These are phyloP conservation scores for Syzygium jambos DNA, from an alignment of 345 rosid species.

Conservation along the genomic window DNA sequence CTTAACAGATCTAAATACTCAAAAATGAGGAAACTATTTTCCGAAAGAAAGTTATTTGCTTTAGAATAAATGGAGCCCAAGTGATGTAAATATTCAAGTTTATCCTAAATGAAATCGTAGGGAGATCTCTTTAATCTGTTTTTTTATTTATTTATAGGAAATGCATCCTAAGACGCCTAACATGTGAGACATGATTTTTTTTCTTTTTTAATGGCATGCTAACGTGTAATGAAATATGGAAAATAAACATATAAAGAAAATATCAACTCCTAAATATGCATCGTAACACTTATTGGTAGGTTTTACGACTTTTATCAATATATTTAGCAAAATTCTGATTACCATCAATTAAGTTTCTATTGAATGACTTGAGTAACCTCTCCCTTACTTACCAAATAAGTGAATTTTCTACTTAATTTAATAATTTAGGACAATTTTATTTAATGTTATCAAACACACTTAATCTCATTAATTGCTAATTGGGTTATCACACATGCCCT, in stretches of 20 bases:
- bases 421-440: neutral
- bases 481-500: neutral
- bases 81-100: neutral
- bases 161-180: neutral
- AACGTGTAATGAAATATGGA: neutral
- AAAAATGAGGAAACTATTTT: neutral
- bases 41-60: neutral
- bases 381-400: neutral
- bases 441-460: neutral
- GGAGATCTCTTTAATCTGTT: neutral
- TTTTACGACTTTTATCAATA: neutral
- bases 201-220: neutral
- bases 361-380: neutral
- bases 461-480: neutral
- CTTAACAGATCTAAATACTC: neutral
- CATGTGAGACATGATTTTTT: neutral
- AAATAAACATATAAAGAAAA: neutral
- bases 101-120: neutral
- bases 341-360: neutral
- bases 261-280: neutral
- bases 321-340: neutral
- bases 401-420: neutral
- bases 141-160: neutral
- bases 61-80: neutral
- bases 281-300: neutral